Conservation (phyloP, 2,329 filamentous ascomycete species). For the Fusarium heterosporum region DNA sequence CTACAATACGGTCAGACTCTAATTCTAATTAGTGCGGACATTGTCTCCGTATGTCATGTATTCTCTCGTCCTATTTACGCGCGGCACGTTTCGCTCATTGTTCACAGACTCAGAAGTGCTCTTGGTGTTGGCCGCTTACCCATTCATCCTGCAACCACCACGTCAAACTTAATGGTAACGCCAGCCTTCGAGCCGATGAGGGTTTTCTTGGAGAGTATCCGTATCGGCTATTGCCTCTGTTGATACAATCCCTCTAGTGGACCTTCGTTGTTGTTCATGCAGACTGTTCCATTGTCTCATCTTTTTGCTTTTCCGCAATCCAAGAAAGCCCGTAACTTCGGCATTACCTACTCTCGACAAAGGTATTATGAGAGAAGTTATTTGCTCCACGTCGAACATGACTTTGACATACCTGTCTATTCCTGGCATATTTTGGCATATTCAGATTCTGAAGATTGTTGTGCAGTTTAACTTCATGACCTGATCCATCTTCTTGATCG, state of each 20-base stretch:
- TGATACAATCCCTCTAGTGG: conserved; percentile 28
- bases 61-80: conserved; percentile 24
- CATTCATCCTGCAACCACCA: conserved; percentile 17
- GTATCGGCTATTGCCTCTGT: conserved; percentile 13
- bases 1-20: conserved; percentile 22
- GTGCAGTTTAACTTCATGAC: conserved; percentile 1
- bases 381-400: not conserved
- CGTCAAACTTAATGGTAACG: conserved; percentile 12
- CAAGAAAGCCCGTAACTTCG: conserved; percentile 14
- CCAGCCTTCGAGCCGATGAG: conserved; percentile 7
- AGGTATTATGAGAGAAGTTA: conserved; percentile 2
- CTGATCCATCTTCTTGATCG: not conserved
- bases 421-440: too few species aligned
- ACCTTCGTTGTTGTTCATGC: conserved; percentile 34
- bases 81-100: conserved; percentile 22
- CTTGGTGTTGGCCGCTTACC: conserved; percentile 29
- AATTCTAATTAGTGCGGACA: conserved; percentile 14
- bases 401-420: not conserved
- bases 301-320: conserved; percentile 31
- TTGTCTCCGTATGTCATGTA: conserved; percentile 15
- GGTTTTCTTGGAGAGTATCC: conserved; percentile 7
- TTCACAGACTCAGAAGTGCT: conserved; percentile 7
- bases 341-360: conserved; percentile 8
- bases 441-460: not conserved
- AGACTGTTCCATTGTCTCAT: conserved; percentile 33